Base-by-base conservation (phyloP, 768 basidiomycete species). In the Asterophora lycoperdoides region DNA sequence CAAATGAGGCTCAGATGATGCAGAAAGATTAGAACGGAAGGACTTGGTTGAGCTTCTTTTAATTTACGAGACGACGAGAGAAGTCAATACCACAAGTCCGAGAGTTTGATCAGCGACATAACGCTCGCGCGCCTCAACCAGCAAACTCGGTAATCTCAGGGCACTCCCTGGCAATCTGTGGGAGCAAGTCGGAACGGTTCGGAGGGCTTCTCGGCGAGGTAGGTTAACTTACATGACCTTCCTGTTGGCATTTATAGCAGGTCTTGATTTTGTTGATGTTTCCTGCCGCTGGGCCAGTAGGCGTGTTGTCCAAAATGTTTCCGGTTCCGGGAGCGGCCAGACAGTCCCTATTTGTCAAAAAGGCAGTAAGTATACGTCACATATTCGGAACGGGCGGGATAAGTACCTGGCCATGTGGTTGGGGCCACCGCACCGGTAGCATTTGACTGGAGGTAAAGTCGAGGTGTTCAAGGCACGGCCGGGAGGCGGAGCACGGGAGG, bases 161-260 rank as follows among this genome's bases (percentile, higher is more conserved):
- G 64, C 83, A 85, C 43, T 84, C 81, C 65, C 80, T 74, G 37
- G 82, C 81, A 60, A 85, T 81, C 81, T 85, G 51, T 17, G 37
- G 23, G 56, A 26, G 43, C 6, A 39, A 33, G 41, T 50, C 58
- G 20, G 56, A 46, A 40, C 32, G 47, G 43, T 35, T 15, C 46
- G 30, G n/a, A 37, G 8, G 23, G 19, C 34, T 20, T 17, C 42
- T 23, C 30, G 37, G 7, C 7, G 38, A 15, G 36, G 33, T 35
- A 17, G 5, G 19, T 37, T 41, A 20, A 73, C 87, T 66, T 63
- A 92, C 89, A 72, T 93, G 89, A 55, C 90, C 90, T 65, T 89
- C 86, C 64, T 84, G 81, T 62, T 88, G 84, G 60, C 91, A 93
- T 61, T 89, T 91, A 71, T 89, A 93, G 64, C 90, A 93, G 44